Conservation (phyloP, 257 asterid species). For the Nicotiana tomentosiformis region DNA sequence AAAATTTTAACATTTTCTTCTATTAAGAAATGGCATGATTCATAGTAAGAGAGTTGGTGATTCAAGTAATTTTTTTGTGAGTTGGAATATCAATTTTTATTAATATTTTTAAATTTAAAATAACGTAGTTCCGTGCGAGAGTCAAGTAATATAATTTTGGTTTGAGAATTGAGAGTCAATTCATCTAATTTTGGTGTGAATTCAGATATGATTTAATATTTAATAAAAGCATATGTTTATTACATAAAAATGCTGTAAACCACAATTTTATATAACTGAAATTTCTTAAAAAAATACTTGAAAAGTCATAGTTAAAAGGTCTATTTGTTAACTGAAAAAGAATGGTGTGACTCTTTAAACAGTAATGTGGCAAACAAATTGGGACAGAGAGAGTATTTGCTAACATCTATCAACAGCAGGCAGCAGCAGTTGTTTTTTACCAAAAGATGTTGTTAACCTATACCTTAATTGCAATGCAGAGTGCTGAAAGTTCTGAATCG, state of each 20-base stretch:
- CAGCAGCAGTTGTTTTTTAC: not conserved
- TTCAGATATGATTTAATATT: not conserved
- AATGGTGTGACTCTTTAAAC: not conserved
- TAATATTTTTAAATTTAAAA: too few species aligned
- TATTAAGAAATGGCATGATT: not conserved
- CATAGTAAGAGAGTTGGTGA: not conserved
- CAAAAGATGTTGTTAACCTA: not conserved
- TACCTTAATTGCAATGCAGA: slow-evolving; percentile 35
- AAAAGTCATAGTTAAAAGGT: not conserved
- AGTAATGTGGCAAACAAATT: not conserved
- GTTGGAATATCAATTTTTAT: too few species aligned
- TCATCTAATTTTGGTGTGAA: not conserved
- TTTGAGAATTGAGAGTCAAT: not conserved
- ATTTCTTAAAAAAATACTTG: too few species aligned
- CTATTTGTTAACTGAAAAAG: not conserved
- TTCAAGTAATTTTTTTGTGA: not conserved
- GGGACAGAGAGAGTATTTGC: not conserved
- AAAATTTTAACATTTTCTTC: not conserved
- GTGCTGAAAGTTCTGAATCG: slow-evolving; percentile 31
- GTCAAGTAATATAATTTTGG: not conserved
- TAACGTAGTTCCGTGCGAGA: not conserved
- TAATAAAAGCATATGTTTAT: not conserved
- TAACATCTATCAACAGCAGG: not conserved
- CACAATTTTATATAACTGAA: not conserved
- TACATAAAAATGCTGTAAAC: not conserved